A percentile compares a stretch with the other conserved stretches of the same genome.
These are phyloP conservation scores for Salvia splendens DNA, from an alignment of 257 asterid genomes.

Conservation along the genomic window DNA sequence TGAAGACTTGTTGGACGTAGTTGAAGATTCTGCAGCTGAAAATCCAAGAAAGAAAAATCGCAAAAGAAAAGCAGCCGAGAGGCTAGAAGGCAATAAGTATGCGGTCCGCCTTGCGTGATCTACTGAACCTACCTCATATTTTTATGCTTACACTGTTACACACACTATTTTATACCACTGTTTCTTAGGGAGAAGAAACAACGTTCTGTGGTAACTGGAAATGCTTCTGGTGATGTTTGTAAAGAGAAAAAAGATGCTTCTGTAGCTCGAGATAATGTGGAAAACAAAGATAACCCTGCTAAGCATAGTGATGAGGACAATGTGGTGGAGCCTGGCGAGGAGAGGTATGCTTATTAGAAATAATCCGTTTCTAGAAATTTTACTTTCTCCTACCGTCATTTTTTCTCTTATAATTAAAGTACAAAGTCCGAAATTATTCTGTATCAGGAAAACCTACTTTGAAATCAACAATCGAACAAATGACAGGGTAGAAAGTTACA, in stretches of 20 bases:
- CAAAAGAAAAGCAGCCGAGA: constrained; percentile 70
- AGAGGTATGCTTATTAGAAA: constrained; percentile 44
- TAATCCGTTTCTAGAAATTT: background rate
- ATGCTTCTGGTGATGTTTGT: constrained; percentile 38
- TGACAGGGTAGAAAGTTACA: background rate
- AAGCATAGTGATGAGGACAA: constrained; percentile 34
- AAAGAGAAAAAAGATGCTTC: constrained; percentile 41
- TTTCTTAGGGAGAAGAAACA: constrained; percentile 63
- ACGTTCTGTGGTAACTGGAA: constrained; percentile 42
- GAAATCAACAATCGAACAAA: background rate
- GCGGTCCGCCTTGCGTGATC: background rate
- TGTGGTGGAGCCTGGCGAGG: constrained; percentile 27
- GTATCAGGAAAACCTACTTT: background rate
- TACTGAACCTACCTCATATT: too few species aligned
- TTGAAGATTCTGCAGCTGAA: constrained; percentile 37
- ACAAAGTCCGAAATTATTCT: background rate
- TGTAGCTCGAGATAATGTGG: constrained; percentile 35
- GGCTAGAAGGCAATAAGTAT: constrained; percentile 59
- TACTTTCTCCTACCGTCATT: background rate
- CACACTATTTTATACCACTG: constrained; percentile 13
- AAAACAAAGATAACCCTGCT: constrained; percentile 38
- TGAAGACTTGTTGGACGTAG: constrained; percentile 36
- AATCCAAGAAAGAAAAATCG: constrained; percentile 44
- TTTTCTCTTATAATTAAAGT: constrained; percentile 1
- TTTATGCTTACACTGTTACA: background rate